Conservation (phyloP, 2,329 filamentous ascomycete species). For the Cordyceps farinosa region DNA sequence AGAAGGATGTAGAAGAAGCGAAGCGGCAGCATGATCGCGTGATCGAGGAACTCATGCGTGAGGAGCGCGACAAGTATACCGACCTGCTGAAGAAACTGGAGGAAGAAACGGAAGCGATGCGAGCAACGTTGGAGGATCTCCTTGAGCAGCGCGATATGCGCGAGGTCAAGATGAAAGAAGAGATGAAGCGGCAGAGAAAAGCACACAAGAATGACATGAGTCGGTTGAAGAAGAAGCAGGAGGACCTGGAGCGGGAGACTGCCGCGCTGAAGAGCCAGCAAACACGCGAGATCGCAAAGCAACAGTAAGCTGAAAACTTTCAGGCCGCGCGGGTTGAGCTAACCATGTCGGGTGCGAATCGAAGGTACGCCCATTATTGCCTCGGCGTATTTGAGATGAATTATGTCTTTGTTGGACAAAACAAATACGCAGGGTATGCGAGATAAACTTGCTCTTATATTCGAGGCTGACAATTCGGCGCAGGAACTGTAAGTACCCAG, state of each 20-base stretch:
- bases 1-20: not conserved
- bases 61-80: not conserved
- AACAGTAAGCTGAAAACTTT: not conserved
- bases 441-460: not conserved
- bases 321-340: not conserved
- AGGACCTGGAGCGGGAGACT: not conserved
- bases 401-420: not conserved
- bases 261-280: not conserved
- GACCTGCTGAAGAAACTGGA: not conserved
- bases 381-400: not conserved
- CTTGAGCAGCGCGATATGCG: not conserved
- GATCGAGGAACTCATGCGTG: not conserved
- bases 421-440: not conserved
- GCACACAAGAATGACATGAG: not conserved
- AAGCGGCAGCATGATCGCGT: not conserved
- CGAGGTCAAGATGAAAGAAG: not conserved
- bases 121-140: not conserved
- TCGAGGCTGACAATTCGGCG: not conserved
- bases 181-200: not conserved
- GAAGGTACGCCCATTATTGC: not conserved
- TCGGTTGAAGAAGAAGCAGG: not conserved
- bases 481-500: not conserved
- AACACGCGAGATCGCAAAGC: not conserved
- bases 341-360: not conserved
- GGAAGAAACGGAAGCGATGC: not conserved